Evolutionary conservation across 306 rosid genomes (phyloP).

Genomic region (Crotalaria pallida): DNA sequence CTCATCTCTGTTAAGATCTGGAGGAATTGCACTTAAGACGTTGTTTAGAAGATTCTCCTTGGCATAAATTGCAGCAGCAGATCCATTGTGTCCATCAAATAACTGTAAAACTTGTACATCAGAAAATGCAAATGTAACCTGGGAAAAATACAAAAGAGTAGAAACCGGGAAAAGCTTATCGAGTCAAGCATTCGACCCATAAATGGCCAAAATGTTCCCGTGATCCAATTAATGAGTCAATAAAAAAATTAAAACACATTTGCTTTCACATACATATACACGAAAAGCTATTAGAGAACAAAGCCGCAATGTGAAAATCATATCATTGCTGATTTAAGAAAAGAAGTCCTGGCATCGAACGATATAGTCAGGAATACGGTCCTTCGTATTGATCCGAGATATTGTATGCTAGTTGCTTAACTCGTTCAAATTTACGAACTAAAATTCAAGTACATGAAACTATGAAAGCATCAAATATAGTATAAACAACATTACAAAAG

Average conservation of each 20-base stretch:
- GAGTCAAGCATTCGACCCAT: neutral
- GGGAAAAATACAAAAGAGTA: neutral
- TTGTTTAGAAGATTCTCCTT: constrained; percentile 91
- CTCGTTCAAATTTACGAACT: neutral
- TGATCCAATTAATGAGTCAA: neutral
- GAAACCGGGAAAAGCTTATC: neutral
- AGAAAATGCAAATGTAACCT: constrained; percentile 29
- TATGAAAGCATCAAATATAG: neutral
- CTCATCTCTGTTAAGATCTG: constrained; percentile 91
- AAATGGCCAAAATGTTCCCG: neutral
- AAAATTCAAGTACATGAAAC: neutral
- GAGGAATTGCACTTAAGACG: constrained; percentile 68
- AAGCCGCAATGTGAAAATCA: neutral
- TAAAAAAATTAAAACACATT: neutral
- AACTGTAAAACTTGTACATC: constrained; percentile 52
- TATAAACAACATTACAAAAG: neutral
- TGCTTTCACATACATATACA: neutral
- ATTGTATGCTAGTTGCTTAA: neutral
- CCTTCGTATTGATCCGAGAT: neutral
- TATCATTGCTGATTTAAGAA: neutral
- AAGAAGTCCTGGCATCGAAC: neutral
- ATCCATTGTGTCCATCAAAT: constrained; percentile 97
- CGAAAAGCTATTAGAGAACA: constrained; percentile 2
- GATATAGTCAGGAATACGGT: neutral
- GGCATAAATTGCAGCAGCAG: constrained; percentile 93